Evolutionary conservation across 768 basidiomycete genomes (phyloP).

Genomic region (Phaffia australis): DNA sequence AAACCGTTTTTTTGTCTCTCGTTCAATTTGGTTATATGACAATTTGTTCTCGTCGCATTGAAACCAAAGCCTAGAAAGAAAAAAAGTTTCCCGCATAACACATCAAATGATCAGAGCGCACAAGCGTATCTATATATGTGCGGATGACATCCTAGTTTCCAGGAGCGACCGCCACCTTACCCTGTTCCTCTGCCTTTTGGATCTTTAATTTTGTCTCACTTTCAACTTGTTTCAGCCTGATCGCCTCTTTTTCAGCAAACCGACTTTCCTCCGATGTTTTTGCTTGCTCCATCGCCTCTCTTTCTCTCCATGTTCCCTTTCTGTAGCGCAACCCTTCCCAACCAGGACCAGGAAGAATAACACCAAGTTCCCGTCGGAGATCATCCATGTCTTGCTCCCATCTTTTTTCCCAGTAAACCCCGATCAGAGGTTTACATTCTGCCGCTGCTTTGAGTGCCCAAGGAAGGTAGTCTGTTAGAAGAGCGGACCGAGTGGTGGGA

Average conservation of each 20-base stretch:
- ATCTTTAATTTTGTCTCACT: background rate
- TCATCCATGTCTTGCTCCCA: constrained; percentile 77
- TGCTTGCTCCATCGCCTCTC: constrained; percentile 49
- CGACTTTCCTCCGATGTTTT: constrained; percentile 30
- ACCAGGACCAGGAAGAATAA: constrained; percentile 37
- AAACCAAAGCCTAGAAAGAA: too few relatives aligned
- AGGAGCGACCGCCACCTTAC: constrained; percentile 8
- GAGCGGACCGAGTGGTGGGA: constrained; percentile 44
- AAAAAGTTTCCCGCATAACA: too few relatives aligned
- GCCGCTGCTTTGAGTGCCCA: constrained; percentile 85
- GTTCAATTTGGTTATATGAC: too few relatives aligned
- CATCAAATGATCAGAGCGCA: too few relatives aligned
- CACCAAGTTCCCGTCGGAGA: constrained; percentile 71
- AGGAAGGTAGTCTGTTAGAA: constrained; percentile 73
- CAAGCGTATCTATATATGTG: too few relatives aligned
- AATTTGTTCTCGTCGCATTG: too few relatives aligned
- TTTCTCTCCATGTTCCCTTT: constrained; percentile 56
- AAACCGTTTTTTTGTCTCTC: too few relatives aligned
- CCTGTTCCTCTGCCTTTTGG: background rate
- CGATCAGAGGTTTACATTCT: constrained; percentile 62
- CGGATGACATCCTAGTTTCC: background rate
- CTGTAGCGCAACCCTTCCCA: constrained; percentile 64
- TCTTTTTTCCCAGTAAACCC: constrained; percentile 90
- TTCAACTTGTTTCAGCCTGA: constrained; percentile 35
- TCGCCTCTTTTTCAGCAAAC: constrained; percentile 1